Evolutionary conservation across 768 basidiomycete genomes (phyloP), one percentile per base, ranked within the genome.

Genomic region (Amanita subjunquillea): DNA sequence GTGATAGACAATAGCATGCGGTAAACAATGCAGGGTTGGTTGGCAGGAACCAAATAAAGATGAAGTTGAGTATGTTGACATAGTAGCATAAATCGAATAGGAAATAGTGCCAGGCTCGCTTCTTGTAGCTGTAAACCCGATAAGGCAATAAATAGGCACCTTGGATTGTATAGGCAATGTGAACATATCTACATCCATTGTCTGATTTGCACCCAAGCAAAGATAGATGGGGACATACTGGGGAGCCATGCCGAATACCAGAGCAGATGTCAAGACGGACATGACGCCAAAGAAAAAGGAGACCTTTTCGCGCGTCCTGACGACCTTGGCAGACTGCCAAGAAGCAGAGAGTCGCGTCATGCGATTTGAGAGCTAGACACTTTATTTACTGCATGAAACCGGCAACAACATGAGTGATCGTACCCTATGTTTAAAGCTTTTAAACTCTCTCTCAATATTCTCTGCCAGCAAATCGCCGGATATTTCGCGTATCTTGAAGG

Each of bases 241-340:
- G 9, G 94, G 94, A 13, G 82, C 81, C 62, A 89, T 74, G n/a
- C 87, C 91, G 61, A 94, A 91, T 55, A 97, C 68, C 3, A 98
- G 77, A 4, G 92, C 84, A 13, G 92, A 86, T 60, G 83, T 73
- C 25, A 95, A 74, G 22, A 99, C 68, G 15, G 84, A 85, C 84
- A 94, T 89, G 41, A 99, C 96, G 27, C 93, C 89, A 61, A 90
- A 79, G 70, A 97, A 89, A 73, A 98, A 99, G 0, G 91, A 87
- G 34, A 91, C 71, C 65, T 91, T 89, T 58, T 90, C 87, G 47
- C 85, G 78, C 29, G 88, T 87, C 17, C 86, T 77, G 40, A 91
- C 80, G 15, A 87, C 86, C 65, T 91, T 89, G 2, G 92, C 86
- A 12, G 92, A 93, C 60, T 95, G 87, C 96, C 96, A 99, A 30